Base-by-base conservation (phyloP, 768 basidiomycete genomes). In the Holtermannia corniformis region DNA sequence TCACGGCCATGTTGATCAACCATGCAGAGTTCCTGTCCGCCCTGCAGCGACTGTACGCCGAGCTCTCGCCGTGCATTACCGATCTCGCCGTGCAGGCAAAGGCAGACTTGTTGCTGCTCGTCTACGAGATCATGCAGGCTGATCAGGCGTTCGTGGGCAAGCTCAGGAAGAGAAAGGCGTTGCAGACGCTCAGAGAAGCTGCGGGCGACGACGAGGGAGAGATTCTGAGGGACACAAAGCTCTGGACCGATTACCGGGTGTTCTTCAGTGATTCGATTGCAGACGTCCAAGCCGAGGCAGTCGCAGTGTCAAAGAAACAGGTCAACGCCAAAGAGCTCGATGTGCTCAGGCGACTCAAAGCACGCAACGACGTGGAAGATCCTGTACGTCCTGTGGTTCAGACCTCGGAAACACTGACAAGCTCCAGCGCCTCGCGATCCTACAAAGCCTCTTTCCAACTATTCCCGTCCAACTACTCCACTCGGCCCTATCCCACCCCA, bases 401-500 rank as follows among this genome's bases (percentile, higher is more conserved):
- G n/a, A n/a, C n/a, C n/a, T n/a, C n/a, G n/a, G n/a, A n/a, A n/a
- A n/a, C n/a, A 28, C 55, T 59, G 52, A 59, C 37, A 32, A 5
- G 5, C n/a, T n/a, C 1, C 24, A 65, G 66, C 59, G 66, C 21
- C 49, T 72, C 22, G 51, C 50, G 44, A 26, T 59, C 1, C 50
- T 72, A 23, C 41, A 58, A 16, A 40, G 45, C n/a, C 56, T 72
- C 5, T 72, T 72, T 57, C 70, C 70, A 1, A 32, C 47, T 7
- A 44, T 72, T 3, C 61, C 68, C 14, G 54, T 63, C 2, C 32
- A 56, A 16, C 60, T 68, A 14, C 49, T 72, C 5, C 45, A 58
- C 19, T 25, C 44, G 22, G 70, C 70, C 2, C 56, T 72, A 12
- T 50, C 58, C 14, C 68, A 72, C 50, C 62, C 68, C 1, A 27